A percentile compares a stretch with the other conserved stretches of the same genome.
Evolutionary conservation across 2,329 filamentous ascomycete genomes (phyloP).

Genomic region (Fonsecaea nubica): DNA sequence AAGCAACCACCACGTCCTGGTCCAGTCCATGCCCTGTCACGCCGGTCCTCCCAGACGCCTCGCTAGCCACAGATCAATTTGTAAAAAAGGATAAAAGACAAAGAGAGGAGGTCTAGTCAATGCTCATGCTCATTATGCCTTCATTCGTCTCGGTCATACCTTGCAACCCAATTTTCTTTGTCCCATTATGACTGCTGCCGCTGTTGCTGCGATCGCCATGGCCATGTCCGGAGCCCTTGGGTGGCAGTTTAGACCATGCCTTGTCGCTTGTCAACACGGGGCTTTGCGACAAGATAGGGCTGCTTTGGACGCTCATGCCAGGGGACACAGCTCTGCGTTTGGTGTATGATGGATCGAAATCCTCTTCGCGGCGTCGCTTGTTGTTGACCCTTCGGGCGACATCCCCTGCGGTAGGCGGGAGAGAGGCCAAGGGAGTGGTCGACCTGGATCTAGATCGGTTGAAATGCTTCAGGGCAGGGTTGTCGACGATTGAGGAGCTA

Average conservation of each 20-base stretch:
- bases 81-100: background rate
- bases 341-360: conserved; percentile 82
- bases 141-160: conserved; percentile 97
- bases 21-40: conserved; percentile 8
- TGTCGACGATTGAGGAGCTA: conserved; percentile 42
- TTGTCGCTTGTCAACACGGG: conserved; percentile 72
- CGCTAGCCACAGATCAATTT: conserved; percentile 14
- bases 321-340: conserved; percentile 92
- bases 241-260: conserved; percentile 72
- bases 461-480: conserved; percentile 40
- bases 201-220: conserved; percentile 58
- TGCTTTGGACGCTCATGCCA: conserved; percentile 88
- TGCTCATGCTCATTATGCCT: conserved; percentile 95
- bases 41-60: conserved; percentile 13
- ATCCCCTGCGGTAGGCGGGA: conserved; percentile 68
- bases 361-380: conserved; percentile 87
- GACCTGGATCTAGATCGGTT: conserved; percentile 47
- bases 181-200: conserved; percentile 51
- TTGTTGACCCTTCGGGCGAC: conserved; percentile 78
- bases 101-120: conserved; percentile 65
- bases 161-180: conserved; percentile 74
- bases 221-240: conserved; percentile 64
- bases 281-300: conserved; percentile 80
- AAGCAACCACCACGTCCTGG: background rate
- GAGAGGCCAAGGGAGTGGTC: conserved; percentile 50